These are phyloP conservation scores for Populus hybrid DNA, from an alignment of 441 rosid genomes.

Conservation along the genomic window DNA sequence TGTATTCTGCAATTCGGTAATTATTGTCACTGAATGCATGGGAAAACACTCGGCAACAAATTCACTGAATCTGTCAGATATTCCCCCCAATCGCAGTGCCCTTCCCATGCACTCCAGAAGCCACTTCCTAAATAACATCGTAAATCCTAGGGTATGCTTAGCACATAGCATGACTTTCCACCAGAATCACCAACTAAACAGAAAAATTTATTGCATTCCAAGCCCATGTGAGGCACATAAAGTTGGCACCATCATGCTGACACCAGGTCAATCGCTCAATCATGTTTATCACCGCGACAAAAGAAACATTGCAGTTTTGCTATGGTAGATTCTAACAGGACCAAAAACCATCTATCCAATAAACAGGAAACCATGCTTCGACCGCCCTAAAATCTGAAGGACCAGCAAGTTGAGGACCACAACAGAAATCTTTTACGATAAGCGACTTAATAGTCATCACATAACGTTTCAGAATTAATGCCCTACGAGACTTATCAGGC, in stretches of 20 bases:
- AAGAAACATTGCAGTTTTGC: not conserved
- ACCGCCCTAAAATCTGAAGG: not conserved
- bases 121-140: too few relatives aligned
- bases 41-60: not conserved
- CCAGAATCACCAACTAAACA: not conserved
- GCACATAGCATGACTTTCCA: not conserved
- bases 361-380: not conserved
- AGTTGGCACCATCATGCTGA: not conserved
- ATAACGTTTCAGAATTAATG: not conserved
- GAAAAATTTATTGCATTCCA: not conserved
- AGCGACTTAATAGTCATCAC: not conserved
- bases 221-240: not conserved
- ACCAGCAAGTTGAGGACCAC: not conserved
- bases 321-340: not conserved
- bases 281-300: not conserved
- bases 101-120: too few relatives aligned
- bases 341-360: not conserved
- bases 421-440: not conserved
- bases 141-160: not conserved
- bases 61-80: not conserved
- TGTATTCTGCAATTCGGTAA: too few relatives aligned
- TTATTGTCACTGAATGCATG: too few relatives aligned
- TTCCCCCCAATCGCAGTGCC: too few relatives aligned
- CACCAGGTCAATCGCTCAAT: not conserved
- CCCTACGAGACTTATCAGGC: not conserved